Base-by-base conservation (phyloP, 345 rosid genomes). In the Diplotaxis tenuifolia region DNA sequence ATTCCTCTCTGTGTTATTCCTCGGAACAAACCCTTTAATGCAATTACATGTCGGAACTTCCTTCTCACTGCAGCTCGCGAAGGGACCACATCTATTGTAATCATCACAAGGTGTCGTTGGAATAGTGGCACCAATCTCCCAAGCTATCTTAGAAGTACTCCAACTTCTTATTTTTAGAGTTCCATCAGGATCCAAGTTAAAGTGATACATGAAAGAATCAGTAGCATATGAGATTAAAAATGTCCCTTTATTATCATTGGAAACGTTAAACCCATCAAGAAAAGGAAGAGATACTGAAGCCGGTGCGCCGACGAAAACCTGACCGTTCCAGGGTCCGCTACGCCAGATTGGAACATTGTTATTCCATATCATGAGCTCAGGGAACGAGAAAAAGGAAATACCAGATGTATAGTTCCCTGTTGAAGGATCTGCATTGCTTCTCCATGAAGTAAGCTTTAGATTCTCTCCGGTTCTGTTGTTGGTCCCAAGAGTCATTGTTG, bases 21-120 rank as follows among this genome's bases (percentile, higher is more conserved):
- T 83, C 0, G 96, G 91, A 9, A 65, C 67, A 74, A 82, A 87
- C 36, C 96, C 88, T 75, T 28, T 76, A 32, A 85, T 23, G 55
- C 93, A 89, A 29, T 76, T 80, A 47, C 53, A 47, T 16, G 15
- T 20, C 16, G 9, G 20, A 47, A 1, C 9, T 15, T 47, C 53
- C 53, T 20, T 6, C 1, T 20, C 20, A 15, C 16, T 47, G 21
- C 53, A 47, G 9, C 20, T 47, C 53, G 20, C 53, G 16, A 15
- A 47, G 6, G 53, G 53, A 47, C 53, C 53, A 47, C 53, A 47
- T 47, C 9, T 47, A 47, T 4, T 47, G 53, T 47, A 47, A 6
- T 20, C 7, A 47, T 47, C 53, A 47, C 53, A 47, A 16, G 15
- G 20, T 47, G 21, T 47, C 1, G 53, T 15, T 47, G 53, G 53